These are phyloP conservation scores for Pestalotiopsis sp. DNA, from an alignment of 2,329 filamentous ascomycete species.

Conservation along the genomic window DNA sequence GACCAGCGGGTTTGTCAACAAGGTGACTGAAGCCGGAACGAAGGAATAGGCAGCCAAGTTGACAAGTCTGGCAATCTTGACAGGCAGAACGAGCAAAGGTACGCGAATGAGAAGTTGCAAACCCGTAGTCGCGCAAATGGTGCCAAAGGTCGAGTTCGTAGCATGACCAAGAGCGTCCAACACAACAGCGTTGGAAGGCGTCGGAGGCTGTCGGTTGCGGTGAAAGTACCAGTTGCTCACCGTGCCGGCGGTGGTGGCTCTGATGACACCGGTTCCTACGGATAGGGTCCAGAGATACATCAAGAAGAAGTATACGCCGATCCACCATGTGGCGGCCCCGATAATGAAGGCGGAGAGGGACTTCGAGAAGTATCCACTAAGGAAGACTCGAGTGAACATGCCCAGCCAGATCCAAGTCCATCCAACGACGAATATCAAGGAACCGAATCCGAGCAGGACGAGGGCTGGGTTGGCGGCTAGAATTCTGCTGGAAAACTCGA, in stretches of 20 bases:
- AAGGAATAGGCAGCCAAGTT: constrained; percentile 77
- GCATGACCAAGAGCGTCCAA: constrained; percentile 81
- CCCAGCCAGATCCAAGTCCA: constrained; percentile 97
- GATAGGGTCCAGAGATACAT: constrained; percentile 96
- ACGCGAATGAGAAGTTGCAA: constrained; percentile 79
- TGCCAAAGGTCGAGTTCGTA: constrained; percentile 84
- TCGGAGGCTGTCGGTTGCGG: constrained; percentile 76
- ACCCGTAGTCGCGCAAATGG: constrained; percentile 85
- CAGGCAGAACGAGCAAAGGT: constrained; percentile 81
- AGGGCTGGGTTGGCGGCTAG: constrained; percentile 82
- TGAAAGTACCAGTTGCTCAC: constrained; percentile 99
- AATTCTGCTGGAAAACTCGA: constrained; percentile 91
- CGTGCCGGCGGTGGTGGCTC: constrained; percentile 88
- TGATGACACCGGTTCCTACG: constrained; percentile 84
- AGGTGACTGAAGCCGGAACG: constrained; percentile 81
- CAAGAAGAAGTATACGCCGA: constrained; percentile 88
- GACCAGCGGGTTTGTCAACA: constrained; percentile 87
- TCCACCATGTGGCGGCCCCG: constrained; percentile 88
- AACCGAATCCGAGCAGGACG: constrained; percentile 79
- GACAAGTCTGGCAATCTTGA: constrained; percentile 64
- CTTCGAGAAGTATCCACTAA: constrained; percentile 81
- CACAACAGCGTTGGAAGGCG: constrained; percentile 80
- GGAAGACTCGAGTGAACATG: constrained; percentile 95
- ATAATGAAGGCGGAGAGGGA: constrained; percentile 71
- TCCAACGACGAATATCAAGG: constrained; percentile 72